Evolutionary conservation across 257 asterid species (phyloP), one percentile per base, ranked within the genome.

Genomic region (Ligustrum vulgare): DNA sequence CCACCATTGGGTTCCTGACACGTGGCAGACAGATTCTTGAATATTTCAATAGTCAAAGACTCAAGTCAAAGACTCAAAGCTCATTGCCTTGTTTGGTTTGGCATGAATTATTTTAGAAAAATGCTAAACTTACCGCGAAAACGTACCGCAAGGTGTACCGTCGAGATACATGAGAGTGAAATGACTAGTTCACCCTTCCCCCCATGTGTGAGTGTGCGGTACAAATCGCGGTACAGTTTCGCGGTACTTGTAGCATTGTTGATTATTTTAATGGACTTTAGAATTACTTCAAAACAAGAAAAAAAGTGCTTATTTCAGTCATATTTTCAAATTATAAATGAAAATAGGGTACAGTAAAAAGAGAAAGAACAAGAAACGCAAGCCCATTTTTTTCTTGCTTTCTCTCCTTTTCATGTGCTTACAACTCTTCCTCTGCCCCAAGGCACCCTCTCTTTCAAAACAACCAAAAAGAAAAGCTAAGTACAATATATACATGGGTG

Each of bases 361-460:
- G 80, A 78, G 31, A 72, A 2, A 73, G 45, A 37, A 8, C 45
- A 72, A 85, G 83, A 71, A 86, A 83, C 83, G 80, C 78, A 82
- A 88, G 60, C 79, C 12, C 87, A 69, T 78, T 90, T 82, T 84
- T 83, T 76, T 77, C 87, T 80, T 43, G 77, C 91, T 93, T 91
- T 91, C 96, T 88, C 97, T 83, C 37, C 97, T 93, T 93, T 93
- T 91, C 47, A 90, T 85, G 93, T 67, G 64, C 18, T 71, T 49
- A 67, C 13, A 78, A 67, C 81, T 58, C 92, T 33, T 54, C 60
- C 60, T 34, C 75, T 73, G 79, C 79, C 81, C 78, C 80, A 58
- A 35, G 71, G 81, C 72, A 82, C 77, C 54, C 69, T 74, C 76
- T 70, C 85, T 77, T 78, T 81, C 79, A 69, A 74, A 71, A 74